A percentile compares a stretch with the other conserved stretches of the same genome.
phyloP scores from a whole-genome alignment of 108 stramenopile genomes.

The Mediolabrus comicus region DNA sequence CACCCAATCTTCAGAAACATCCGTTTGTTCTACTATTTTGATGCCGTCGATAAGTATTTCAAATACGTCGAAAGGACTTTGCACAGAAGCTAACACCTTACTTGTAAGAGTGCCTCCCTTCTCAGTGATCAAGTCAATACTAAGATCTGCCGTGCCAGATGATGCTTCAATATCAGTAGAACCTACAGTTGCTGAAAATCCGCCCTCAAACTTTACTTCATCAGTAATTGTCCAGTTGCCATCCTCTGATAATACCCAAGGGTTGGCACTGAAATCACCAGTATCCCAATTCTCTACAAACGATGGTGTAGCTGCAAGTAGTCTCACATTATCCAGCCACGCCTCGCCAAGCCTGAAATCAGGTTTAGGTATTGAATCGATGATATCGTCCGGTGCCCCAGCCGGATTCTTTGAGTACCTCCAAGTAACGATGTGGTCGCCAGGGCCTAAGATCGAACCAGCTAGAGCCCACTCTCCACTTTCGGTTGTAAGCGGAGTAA shows the following conservation, averaged over 20 bases:
- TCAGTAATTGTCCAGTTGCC: constrained; percentile 41
- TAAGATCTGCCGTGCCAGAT: constrained; percentile 28
- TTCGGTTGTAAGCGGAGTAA: constrained; percentile 21
- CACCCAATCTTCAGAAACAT: constrained; percentile 21
- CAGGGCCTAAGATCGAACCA: constrained; percentile 33
- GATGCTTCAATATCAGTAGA: constrained; percentile 15
- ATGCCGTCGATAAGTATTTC: constrained; percentile 28
- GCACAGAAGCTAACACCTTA: constrained; percentile 23
- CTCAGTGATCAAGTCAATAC: constrained; percentile 47
- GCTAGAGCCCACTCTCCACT: constrained; percentile 28
- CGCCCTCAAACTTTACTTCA: constrained; percentile 12
- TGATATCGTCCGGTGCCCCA: constrained; percentile 28
- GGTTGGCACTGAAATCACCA: constrained; percentile 31
- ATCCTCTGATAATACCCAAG: constrained; percentile 39
- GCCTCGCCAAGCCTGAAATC: constrained; percentile 34
- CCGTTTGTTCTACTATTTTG: constrained; percentile 6
- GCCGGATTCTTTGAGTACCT: constrained; percentile 32
- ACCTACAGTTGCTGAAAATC: constrained; percentile 27
- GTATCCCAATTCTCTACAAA: constrained; percentile 37
- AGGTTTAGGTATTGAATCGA: constrained; percentile 15
- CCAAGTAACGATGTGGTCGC: constrained; percentile 39
- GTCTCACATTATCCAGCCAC: constrained; percentile 41
- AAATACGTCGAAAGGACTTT: constrained; percentile 24
- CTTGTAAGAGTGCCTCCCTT: constrained; percentile 26
- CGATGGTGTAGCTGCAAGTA: constrained; percentile 20